Conservation (phyloP, 352 stramenopile species). For the Blastocystis sp. region DNA sequence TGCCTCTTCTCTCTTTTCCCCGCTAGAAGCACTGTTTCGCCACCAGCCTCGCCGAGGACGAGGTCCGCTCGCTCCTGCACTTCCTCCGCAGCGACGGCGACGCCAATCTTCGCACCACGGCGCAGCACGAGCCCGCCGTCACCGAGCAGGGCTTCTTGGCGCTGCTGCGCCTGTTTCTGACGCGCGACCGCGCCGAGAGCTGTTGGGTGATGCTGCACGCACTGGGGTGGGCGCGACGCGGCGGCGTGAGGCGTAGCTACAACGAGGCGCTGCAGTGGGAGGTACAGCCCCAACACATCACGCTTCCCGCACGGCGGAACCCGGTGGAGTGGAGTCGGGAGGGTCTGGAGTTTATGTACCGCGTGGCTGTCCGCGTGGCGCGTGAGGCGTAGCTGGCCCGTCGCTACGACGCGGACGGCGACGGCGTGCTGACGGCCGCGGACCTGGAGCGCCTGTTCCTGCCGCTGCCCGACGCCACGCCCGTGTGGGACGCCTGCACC, state of each 20-base stretch:
- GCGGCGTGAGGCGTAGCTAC: too few species aligned
- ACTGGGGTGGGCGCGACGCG: background rate
- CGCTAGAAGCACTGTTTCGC: slow-evolving; percentile 40
- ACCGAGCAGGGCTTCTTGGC: slow-evolving; percentile 29
- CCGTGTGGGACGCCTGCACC: background rate
- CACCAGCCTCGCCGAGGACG: background rate
- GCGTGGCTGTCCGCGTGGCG: background rate
- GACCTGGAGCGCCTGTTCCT: slow-evolving; percentile 6
- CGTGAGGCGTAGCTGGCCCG: slow-evolving; percentile 4
- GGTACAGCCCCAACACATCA: background rate
- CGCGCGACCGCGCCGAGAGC: slow-evolving; percentile 20
- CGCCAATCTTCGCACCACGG: background rate
- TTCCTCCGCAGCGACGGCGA: background rate
- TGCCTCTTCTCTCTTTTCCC: background rate
- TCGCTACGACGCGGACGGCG: slow-evolving; percentile 5
- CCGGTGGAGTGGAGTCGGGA: background rate
- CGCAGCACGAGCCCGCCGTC: slow-evolving; percentile 3
- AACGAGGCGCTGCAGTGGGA: background rate
- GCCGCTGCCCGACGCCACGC: background rate
- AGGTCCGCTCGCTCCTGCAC: background rate
- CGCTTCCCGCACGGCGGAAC: background rate
- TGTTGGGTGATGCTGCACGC: slow-evolving; percentile 22
- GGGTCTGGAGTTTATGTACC: background rate
- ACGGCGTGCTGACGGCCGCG: background rate
- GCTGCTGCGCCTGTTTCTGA: slow-evolving; percentile 30